Percentiles rank a stretch among this genome's conserved stretches.
Evolutionary conservation across 768 basidiomycete species (phyloP).

Genomic region (Gelatoporia subvermispora): DNA sequence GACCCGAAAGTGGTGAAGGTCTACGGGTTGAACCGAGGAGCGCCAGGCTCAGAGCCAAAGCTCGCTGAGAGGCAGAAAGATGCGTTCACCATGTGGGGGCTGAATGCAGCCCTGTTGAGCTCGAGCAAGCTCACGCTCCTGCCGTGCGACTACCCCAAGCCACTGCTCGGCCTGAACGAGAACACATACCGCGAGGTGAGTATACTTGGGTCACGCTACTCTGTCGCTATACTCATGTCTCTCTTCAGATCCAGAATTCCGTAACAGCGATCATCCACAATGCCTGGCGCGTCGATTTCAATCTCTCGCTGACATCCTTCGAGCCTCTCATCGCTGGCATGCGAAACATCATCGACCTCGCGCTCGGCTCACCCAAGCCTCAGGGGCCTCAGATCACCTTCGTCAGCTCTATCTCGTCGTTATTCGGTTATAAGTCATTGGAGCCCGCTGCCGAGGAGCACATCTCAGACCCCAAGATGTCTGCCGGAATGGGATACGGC

Average conservation of each 20-base stretch:
- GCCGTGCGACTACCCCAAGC: constrained; percentile 13
- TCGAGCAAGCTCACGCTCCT: constrained; percentile 12
- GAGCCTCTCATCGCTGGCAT: constrained; percentile 29
- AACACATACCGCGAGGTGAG: constrained; percentile 13
- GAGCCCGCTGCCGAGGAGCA: not conserved
- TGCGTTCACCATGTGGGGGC: constrained; percentile 12
- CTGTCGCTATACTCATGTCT: too few relatives aligned
- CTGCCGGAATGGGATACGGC: constrained; percentile 39
- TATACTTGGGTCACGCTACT: not conserved
- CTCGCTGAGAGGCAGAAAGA: constrained; percentile 8
- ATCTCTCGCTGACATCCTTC: constrained; percentile 32
- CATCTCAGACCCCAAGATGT: constrained; percentile 24
- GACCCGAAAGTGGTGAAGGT: constrained; percentile 15
- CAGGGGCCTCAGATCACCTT: constrained; percentile 19
- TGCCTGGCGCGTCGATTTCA: constrained; percentile 42
- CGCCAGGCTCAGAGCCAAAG: constrained; percentile 2
- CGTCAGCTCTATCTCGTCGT: constrained; percentile 8
- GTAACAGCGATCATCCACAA: constrained; percentile 25
- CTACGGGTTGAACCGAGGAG: constrained; percentile 21
- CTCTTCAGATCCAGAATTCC: constrained; percentile 5
- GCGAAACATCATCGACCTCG: constrained; percentile 10
- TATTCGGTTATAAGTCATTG: constrained; percentile 2
- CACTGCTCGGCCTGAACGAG: constrained; percentile 12
- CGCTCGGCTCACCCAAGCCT: not conserved
- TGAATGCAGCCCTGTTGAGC: constrained; percentile 7